Evolutionary conservation across 1,139 yeast species (phyloP), one percentile per base, ranked within the genome.

Genomic region (Pichia sp.): DNA sequence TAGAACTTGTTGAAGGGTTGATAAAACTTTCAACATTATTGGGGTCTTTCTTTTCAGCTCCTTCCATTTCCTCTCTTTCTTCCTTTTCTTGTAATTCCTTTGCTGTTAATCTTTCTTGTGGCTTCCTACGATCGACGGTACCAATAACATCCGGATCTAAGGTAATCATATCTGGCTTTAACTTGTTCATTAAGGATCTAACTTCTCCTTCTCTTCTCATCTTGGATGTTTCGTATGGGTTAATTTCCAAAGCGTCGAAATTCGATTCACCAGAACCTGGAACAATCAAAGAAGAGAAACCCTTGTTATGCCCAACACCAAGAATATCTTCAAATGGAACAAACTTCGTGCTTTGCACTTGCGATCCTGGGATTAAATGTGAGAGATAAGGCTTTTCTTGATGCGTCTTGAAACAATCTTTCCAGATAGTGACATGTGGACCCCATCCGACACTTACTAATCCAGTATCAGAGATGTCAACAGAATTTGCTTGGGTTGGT

Each of bases 261-360:
- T 93, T 93, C 43, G 98, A 96, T 63, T 93, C 98, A 66, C 98
- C 99, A 34, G 97, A 68, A 27, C 99, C 99, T 26, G 99, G 98
- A 39, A 91, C 72, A 47, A 93, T 82, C 39, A 93, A 53, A 17
- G 93, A 81, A 19, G 81, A 74, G 37, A 87, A 69, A 18, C 97
- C 96, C 12, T 65, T 62, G 34, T 74, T 69, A 55, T 87, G 94
- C 3, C 97, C 97, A 8, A 83, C 74, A 16, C 96, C 95, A 22
- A 93, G 67, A 17, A 91, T 69, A 82, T 93, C 99, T 63, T 93
- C 99, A 59, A 80, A 91, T 12, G 99, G 99, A 20, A 91, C 94
- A 56, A 81, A 87, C 50, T 71, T 72, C 22, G 78, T 64, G 42
- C 72, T 74, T 48, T 75, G 78, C 15, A 86, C 69, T 47, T 73